Conservation (phyloP, 257 asterid species). For the Anisodus acutangulus region DNA sequence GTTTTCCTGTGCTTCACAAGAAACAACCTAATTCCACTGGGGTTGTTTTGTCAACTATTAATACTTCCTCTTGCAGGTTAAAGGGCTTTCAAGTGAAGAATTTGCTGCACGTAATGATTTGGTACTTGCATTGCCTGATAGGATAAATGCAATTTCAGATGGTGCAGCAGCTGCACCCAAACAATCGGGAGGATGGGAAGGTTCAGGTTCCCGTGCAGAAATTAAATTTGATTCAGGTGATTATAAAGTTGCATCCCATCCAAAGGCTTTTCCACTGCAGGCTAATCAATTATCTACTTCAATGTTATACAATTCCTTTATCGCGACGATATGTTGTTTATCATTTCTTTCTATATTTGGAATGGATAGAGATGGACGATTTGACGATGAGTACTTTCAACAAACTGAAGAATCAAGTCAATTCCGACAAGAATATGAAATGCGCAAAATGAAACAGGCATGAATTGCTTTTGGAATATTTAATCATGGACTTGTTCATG, state of each 20-base stretch:
- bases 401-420: conserved; percentile 87
- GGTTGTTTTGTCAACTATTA: neutral
- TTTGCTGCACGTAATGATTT: conserved; percentile 82
- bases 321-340: neutral
- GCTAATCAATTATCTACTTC: neutral
- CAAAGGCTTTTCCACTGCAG: neutral
- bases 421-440: conserved; percentile 89
- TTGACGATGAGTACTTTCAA: conserved; percentile 84
- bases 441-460: conserved; percentile 94
- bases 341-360: conserved; percentile 34
- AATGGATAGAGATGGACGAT: conserved; percentile 66
- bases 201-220: conserved; percentile 82
- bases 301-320: neutral
- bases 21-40: neutral
- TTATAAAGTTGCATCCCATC: neutral
- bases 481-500: neutral
- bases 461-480: conserved; percentile 29
- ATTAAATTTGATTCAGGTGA: conserved; percentile 89
- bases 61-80: conserved; percentile 52
- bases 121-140: conserved; percentile 84
- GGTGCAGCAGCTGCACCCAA: conserved; percentile 85
- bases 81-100: conserved; percentile 86
- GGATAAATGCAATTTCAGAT: conserved; percentile 92
- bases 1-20: neutral
- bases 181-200: conserved; percentile 85